Evolutionary conservation across 2,329 filamentous ascomycete genomes (phyloP), one percentile per base, ranked within the genome.

Genomic region (Monosporascus sp.): DNA sequence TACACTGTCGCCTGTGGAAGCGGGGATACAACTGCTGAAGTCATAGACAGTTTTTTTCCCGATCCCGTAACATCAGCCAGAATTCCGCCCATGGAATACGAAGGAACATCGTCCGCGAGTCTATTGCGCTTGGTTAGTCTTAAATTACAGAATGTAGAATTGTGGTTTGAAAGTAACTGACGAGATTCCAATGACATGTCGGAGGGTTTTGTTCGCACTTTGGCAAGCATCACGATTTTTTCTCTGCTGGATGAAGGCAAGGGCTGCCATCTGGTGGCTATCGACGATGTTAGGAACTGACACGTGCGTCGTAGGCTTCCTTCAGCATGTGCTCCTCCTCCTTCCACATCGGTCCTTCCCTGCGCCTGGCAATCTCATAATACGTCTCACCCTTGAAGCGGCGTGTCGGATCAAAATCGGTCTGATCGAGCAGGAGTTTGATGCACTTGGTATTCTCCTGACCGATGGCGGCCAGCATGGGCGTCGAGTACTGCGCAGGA

Each of bases 381-480:
- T 97, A 99, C 0, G 89, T 87, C 62, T 89, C 83, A 22, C 89
- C 89, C 60, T 86, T 85, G 60, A 85, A 86, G 25, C 86, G 80
- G 53, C 87, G 84, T 1, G 89, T 90, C 0, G 94, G 92, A 62
- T 99, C 87, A 67, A 97, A 97, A 17, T 74, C 74, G 48, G 82
- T 81, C 63, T 94, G 89, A 55, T 86, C 85, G 7, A 96, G 75
- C 7, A 97, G 78, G 11, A 96, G 75, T 53, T 88, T 82, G 45
- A 99, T 84, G 53, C 97, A 90, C 60, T 90, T 88, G 49, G 94
- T 80, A 62, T 96, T 94, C 58, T 86, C 83, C 61, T 93, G 88
- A 15, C 94, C 93, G 59, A 99, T 97, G 1, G 94, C 92, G 54
- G 92, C 91, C 38, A 97, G 81, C 77, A 99, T 95, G 1, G 94